phyloP scores from a whole-genome alignment of 2,329 filamentous ascomycete species.

The Fusarium sp. region DNA sequence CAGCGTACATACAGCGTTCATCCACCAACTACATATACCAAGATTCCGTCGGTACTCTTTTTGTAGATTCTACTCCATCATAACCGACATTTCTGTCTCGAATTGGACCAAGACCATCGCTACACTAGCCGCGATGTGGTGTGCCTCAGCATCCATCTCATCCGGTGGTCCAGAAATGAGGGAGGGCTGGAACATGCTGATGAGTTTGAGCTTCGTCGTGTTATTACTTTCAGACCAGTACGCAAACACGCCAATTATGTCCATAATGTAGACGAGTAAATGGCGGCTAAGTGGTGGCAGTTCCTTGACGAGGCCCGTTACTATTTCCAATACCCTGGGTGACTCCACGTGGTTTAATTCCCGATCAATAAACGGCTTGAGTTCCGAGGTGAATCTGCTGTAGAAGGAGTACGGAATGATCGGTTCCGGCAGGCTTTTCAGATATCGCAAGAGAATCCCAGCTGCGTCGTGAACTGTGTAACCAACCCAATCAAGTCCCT shows the following conservation, averaged over 20 bases:
- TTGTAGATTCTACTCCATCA: neutral
- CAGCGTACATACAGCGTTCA: neutral
- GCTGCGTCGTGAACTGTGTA: constrained; percentile 6
- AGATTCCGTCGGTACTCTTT: neutral
- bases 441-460: constrained; percentile 7
- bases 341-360: neutral
- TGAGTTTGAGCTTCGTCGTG: neutral
- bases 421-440: constrained; percentile 6
- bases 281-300: neutral
- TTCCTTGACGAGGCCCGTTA: neutral
- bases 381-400: neutral
- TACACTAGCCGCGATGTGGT: neutral
- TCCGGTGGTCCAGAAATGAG: neutral
- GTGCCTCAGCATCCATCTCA: neutral
- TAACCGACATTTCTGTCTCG: neutral
- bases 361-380: neutral
- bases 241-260: neutral
- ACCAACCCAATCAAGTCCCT: neutral
- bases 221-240: neutral
- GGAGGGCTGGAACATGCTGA: neutral
- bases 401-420: neutral
- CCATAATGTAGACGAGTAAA: neutral
- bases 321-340: neutral
- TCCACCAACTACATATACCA: neutral
- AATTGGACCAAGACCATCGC: neutral